Conservation (phyloP, 495 filamentous ascomycete genomes). For the Hypomontagnella monticulosa region DNA sequence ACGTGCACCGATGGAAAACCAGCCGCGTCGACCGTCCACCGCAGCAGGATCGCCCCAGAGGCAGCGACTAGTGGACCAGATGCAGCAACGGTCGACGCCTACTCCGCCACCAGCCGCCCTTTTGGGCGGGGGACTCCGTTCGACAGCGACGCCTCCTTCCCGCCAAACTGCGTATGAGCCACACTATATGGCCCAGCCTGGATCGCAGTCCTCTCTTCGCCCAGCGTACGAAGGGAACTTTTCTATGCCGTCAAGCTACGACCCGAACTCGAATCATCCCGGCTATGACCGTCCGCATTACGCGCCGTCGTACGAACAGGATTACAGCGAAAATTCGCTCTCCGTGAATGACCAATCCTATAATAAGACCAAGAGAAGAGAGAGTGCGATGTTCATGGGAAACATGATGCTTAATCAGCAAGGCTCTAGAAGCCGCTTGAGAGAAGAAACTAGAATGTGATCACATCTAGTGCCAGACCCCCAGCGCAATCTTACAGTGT, state of each 20-base stretch:
- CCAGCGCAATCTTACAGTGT: neutral
- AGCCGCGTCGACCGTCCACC: conserved; percentile 52
- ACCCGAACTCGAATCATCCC: conserved; percentile 34
- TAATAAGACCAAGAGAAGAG: conserved; percentile 51
- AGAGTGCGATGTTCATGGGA: conserved; percentile 60
- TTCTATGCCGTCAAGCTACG: conserved; percentile 44
- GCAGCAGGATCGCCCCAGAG: conserved; percentile 55
- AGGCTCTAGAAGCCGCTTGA: conserved; percentile 55
- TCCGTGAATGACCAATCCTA: conserved; percentile 56
- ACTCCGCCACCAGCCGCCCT: conserved; percentile 53
- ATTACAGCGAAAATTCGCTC: conserved; percentile 45
- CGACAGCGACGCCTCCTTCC: conserved; percentile 56
- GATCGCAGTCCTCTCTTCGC: conserved; percentile 45
- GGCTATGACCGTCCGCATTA: conserved; percentile 56
- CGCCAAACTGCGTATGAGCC: conserved; percentile 50
- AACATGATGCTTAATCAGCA: conserved; percentile 53
- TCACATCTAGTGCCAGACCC: conserved; percentile 1
- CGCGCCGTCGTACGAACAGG: conserved; percentile 43
- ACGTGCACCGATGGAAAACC: conserved; percentile 21
- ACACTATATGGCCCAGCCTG: conserved; percentile 47
- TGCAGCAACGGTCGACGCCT: conserved; percentile 51
- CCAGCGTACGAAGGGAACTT: conserved; percentile 55
- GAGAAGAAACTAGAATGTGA: conserved; percentile 54
- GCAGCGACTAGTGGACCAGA: conserved; percentile 54
- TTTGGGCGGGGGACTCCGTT: conserved; percentile 49